Conservation (phyloP, 2,329 filamentous ascomycete species). For the Teratosphaeria viscida region DNA sequence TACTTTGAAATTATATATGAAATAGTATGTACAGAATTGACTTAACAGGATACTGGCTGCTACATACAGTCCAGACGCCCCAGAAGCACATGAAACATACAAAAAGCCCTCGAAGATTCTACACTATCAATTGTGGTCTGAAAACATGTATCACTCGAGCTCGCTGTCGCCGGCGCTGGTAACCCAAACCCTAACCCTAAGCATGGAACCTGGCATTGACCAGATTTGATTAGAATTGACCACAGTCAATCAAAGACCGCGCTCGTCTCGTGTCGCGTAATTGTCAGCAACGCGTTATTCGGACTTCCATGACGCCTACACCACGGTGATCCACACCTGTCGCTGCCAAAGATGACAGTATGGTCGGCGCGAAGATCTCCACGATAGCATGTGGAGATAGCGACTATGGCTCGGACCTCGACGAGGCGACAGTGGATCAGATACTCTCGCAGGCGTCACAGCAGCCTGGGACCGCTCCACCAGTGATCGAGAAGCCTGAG, state of each 20-base stretch:
- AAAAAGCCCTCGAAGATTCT: no score
- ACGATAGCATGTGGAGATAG: conserved; percentile 27
- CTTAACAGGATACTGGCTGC: background rate
- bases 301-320: background rate
- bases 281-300: background rate
- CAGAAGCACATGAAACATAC: background rate
- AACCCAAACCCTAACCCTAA: background rate
- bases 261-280: background rate
- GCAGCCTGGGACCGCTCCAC: background rate
- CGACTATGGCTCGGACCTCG: conserved; percentile 57
- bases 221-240: no score
- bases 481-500: conserved; percentile 12
- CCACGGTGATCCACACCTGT: conserved; percentile 1
- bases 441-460: conserved; percentile 37
- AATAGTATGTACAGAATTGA: background rate
- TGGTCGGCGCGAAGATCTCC: conserved; percentile 1
- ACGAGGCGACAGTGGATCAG: conserved; percentile 43
- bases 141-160: background rate
- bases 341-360: conserved; percentile 5
- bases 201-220: background rate
- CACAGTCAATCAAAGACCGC: background rate
- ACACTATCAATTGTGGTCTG: background rate
- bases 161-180: background rate
- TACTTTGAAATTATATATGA: background rate
- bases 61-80: background rate